phyloP scores from a whole-genome alignment of 2,329 filamentous ascomycete species.

The Raffaelea albimanens region DNA sequence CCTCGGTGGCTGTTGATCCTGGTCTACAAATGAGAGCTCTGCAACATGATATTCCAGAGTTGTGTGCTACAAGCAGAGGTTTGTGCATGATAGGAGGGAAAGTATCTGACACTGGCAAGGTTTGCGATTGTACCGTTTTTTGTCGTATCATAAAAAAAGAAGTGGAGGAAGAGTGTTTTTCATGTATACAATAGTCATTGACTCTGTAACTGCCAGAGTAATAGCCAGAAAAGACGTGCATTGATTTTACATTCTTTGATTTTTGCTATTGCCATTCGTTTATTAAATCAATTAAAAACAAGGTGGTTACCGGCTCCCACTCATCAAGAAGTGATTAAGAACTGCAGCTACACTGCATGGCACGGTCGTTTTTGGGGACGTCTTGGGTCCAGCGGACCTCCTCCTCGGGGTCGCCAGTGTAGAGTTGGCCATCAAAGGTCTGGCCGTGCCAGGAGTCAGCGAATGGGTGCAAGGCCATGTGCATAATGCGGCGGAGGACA shows the following conservation, averaged over 20 bases:
- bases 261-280: too few species aligned
- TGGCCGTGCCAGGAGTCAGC: constrained; percentile 61
- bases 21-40: too few species aligned
- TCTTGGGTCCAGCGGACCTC: constrained; percentile 79
- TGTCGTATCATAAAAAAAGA: neutral
- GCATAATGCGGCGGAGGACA: constrained; percentile 67
- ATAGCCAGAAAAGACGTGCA: too few species aligned
- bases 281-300: too few species aligned
- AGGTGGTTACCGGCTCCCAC: too few species aligned
- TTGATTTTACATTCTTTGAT: too few species aligned
- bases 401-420: constrained; percentile 56
- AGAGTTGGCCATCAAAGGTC: constrained; percentile 35
- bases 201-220: neutral
- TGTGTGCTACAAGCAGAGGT: too few species aligned
- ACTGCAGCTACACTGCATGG: constrained; percentile 92
- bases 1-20: too few species aligned
- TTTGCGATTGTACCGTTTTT: neutral
- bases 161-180: neutral
- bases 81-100: too few species aligned
- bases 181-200: neutral
- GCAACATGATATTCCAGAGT: too few species aligned
- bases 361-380: constrained; percentile 66
- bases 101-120: neutral
- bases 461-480: constrained; percentile 77
- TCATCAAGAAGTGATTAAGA: constrained; percentile 52